phyloP scores from a whole-genome alignment of 768 basidiomycete genomes.

The Agrocybe chaxingu region DNA sequence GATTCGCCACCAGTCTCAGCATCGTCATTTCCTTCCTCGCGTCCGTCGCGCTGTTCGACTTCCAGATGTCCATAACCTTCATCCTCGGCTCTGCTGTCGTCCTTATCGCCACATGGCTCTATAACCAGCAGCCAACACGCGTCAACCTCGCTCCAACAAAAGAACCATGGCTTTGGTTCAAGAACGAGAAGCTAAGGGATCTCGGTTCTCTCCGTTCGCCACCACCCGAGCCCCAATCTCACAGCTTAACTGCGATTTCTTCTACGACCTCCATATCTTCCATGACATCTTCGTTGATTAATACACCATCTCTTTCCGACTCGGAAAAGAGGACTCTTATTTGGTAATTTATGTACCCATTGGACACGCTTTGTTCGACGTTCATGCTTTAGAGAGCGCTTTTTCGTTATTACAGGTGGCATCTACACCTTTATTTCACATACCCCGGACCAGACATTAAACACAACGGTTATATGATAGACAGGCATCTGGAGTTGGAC shows the following conservation, averaged over 20 bases:
- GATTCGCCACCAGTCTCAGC: slow-evolving; percentile 92
- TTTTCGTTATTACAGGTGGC: neutral
- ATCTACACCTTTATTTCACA: neutral
- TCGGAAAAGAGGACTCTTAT: slow-evolving; percentile 19
- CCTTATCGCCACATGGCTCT: slow-evolving; percentile 86
- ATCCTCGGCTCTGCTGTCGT: slow-evolving; percentile 82
- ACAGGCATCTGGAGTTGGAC: neutral
- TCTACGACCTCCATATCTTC: slow-evolving; percentile 30
- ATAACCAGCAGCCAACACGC: slow-evolving; percentile 65
- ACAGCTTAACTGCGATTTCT: slow-evolving; percentile 23
- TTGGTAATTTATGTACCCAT: slow-evolving; percentile 7
- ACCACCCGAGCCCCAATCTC: slow-evolving; percentile 12
- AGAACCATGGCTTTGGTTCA: slow-evolving; percentile 19
- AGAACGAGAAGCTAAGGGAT: slow-evolving; percentile 23
- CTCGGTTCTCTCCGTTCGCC: slow-evolving; percentile 15
- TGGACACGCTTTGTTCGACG: neutral
- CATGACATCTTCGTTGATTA: slow-evolving; percentile 19
- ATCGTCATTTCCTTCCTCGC: slow-evolving; percentile 95
- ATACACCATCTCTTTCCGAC: slow-evolving; percentile 20
- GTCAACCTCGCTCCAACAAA: slow-evolving; percentile 11
- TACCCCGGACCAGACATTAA: neutral
- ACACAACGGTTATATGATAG: neutral
- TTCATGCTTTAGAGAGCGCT: neutral
- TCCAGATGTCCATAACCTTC: slow-evolving; percentile 84
- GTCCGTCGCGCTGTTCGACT: slow-evolving; percentile 86